Evolutionary conservation across 2,329 filamentous ascomycete species (phyloP).

Genomic region (Neonectria faginata): DNA sequence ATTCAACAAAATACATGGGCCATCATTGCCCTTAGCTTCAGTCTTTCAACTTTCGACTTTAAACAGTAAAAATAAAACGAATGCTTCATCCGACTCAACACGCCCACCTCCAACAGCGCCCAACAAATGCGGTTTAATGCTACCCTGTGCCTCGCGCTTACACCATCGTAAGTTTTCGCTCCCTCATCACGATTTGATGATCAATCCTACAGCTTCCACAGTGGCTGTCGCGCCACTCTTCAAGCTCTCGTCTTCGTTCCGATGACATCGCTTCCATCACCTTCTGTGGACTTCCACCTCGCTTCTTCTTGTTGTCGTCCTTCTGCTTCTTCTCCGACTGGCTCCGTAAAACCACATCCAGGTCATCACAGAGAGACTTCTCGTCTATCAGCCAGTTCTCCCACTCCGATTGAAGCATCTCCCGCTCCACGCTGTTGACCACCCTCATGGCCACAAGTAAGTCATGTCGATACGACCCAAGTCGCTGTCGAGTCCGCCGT

Average conservation of each 20-base stretch:
- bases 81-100: background rate
- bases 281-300: constrained; percentile 48
- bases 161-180: constrained; percentile 44
- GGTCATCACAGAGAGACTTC: constrained; percentile 77
- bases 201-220: constrained; percentile 68
- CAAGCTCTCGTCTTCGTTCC: constrained; percentile 53
- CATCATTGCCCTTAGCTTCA: background rate
- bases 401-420: constrained; percentile 89
- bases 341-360: constrained; percentile 58
- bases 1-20: background rate
- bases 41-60: background rate
- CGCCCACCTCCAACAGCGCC: background rate
- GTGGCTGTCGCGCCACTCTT: constrained; percentile 64
- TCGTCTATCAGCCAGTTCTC: constrained; percentile 92
- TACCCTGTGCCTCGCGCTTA: constrained; percentile 24
- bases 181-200: constrained; percentile 48
- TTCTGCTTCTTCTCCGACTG: constrained; percentile 40
- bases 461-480: constrained; percentile 89
- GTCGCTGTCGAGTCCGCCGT: constrained; percentile 81
- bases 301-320: constrained; percentile 32
- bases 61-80: background rate
- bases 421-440: constrained; percentile 88
- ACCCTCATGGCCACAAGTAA: constrained; percentile 90
- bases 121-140: background rate
- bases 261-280: constrained; percentile 46